Evolutionary conservation across 345 rosid genomes (phyloP).

Genomic region (Cardamine resedifolia): DNA sequence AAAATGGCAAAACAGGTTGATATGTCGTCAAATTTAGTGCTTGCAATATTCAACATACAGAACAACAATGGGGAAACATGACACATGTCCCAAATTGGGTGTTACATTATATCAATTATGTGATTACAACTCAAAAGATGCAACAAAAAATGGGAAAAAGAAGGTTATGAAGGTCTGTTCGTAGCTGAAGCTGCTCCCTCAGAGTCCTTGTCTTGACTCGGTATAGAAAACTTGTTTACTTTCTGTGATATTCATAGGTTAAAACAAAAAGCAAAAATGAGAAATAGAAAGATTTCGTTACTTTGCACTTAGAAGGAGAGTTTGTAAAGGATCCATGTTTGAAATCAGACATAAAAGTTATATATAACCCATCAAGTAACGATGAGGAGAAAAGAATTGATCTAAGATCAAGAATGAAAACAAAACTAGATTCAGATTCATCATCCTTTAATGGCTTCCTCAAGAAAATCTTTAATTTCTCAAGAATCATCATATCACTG

Average conservation of each 20-base stretch:
- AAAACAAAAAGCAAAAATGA: background rate
- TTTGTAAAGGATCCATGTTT: no score
- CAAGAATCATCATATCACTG: background rate
- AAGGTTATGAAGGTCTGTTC: slow-evolving; percentile 44
- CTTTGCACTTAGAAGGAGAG: background rate
- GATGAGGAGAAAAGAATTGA: background rate
- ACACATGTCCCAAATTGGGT: background rate
- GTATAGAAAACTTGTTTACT: slow-evolving; percentile 66
- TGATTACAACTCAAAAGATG: slow-evolving; percentile 4
- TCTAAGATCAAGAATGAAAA: background rate
- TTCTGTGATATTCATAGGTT: slow-evolving; percentile 43
- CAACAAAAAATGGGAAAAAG: background rate
- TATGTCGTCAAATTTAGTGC: background rate
- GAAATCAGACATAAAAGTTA: no score
- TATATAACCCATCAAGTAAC: background rate
- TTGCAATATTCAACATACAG: slow-evolving; percentile 1
- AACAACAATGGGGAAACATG: background rate
- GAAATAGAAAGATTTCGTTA: background rate
- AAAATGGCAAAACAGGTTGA: background rate
- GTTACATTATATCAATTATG: background rate
- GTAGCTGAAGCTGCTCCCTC: slow-evolving; percentile 38
- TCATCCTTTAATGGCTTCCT: slow-evolving; percentile 2
- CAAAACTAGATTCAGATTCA: background rate
- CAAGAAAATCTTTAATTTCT: background rate
- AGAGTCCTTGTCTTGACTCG: slow-evolving; percentile 38